Percentiles rank a stretch among this genome's conserved stretches.
Conservation (phyloP, 176 grass and related monocot species). For the Hyparrhenia diplandra region DNA sequence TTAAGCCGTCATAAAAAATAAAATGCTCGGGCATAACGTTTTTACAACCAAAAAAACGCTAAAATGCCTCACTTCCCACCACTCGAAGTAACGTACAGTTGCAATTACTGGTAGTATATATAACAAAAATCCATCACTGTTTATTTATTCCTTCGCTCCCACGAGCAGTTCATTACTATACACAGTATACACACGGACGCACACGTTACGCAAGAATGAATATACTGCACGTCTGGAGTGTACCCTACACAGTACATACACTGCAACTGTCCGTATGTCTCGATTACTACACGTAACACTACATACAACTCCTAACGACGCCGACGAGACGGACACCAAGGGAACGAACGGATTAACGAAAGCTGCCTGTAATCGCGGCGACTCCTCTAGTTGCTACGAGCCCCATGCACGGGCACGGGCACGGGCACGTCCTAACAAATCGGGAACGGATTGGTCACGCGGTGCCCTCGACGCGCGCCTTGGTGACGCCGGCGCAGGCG, state of each 20-base stretch:
- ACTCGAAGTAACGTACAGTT: no score
- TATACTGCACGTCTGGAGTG: no score
- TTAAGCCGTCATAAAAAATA: background rate
- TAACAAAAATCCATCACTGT: background rate
- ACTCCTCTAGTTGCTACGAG: constrained; percentile 20
- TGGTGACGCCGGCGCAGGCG: constrained; percentile 79
- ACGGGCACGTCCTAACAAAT: background rate
- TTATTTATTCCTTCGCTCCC: background rate
- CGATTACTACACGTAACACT: no score
- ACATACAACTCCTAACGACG: no score
- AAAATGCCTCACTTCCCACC: background rate
- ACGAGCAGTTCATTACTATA: background rate
- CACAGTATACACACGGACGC: background rate
- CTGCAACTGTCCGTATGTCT: no score
- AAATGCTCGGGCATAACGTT: background rate
- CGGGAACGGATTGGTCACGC: constrained; percentile 8
- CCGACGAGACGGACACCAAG: background rate
- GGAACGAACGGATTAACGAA: background rate
- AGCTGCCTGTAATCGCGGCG: background rate
- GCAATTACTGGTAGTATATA: no score
- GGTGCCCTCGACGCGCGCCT: constrained; percentile 63
- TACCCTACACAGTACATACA: no score
- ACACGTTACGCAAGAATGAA: background rate
- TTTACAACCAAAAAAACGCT: no score
- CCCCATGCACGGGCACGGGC: background rate